Conservation (phyloP, 73 alveolate genomes). For the Stentor coeruleus region DNA sequence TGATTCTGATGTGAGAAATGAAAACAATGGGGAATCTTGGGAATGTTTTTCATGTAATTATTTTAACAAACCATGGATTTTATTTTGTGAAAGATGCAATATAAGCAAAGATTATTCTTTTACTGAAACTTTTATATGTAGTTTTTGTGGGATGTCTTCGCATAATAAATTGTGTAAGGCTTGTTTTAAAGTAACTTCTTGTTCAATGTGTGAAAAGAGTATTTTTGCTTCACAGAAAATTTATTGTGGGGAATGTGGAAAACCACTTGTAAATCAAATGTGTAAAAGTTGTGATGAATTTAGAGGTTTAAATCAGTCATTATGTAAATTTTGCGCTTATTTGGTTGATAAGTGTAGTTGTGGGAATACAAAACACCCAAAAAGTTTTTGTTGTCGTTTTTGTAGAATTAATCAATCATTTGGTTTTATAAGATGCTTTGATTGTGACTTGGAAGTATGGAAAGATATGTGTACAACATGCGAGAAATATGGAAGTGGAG, state of each 20-base stretch:
- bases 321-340: not conserved
- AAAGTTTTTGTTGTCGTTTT: not conserved
- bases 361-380: not conserved
- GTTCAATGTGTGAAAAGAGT: not conserved
- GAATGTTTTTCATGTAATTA: not conserved
- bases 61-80: not conserved
- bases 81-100: not conserved
- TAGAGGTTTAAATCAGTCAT: no score
- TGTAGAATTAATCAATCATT: no score
- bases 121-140: not conserved
- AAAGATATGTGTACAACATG: no score
- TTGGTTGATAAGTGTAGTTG: not conserved
- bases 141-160: not conserved
- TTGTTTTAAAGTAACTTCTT: not conserved
- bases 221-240: not conserved
- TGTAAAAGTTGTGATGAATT: not conserved
- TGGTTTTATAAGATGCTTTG: no score
- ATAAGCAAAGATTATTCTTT: not conserved
- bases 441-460: no score
- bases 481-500: no score
- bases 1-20: not conserved
- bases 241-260: not conserved
- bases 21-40: not conserved
- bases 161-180: not conserved
- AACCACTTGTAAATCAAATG: not conserved